Evolutionary conservation across 2,329 filamentous ascomycete genomes (phyloP).

Genomic region (Chaetomiaceae sp.): DNA sequence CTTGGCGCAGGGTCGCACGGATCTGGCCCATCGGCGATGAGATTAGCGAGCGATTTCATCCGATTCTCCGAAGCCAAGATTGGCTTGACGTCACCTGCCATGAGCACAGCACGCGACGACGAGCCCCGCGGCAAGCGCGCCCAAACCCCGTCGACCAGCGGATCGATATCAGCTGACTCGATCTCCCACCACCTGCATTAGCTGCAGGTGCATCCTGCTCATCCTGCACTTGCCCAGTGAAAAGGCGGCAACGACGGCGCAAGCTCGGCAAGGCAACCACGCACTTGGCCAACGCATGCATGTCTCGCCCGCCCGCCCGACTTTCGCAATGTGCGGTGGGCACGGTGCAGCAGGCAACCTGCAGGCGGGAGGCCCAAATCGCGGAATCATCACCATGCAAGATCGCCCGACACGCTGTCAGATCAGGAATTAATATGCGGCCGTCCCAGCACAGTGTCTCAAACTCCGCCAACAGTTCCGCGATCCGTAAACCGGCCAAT

Average conservation of each 20-base stretch:
- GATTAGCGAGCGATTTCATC: conserved; percentile 15
- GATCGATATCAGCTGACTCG: not conserved
- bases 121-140: conserved; percentile 8
- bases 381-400: conserved; percentile 9
- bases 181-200: not conserved
- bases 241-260: too few relatives aligned
- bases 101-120: conserved; percentile 7
- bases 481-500: not conserved
- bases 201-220: too few relatives aligned
- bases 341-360: not conserved
- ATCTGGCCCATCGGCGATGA: conserved; percentile 4
- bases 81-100: conserved; percentile 14
- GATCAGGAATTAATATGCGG: not conserved
- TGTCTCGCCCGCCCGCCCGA: not conserved
- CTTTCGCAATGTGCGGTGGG: not conserved
- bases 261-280: conserved; percentile 1
- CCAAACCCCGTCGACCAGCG: not conserved
- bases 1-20: conserved; percentile 5
- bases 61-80: conserved; percentile 7
- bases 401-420: conserved; percentile 4
- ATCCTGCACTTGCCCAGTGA: not conserved
- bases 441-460: not conserved
- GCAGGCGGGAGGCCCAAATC: not conserved
- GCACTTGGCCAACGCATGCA: conserved; percentile 5
- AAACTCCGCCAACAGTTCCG: not conserved